Conservation (phyloP, 2,329 filamentous ascomycete species). For the Penicillium sp. region DNA sequence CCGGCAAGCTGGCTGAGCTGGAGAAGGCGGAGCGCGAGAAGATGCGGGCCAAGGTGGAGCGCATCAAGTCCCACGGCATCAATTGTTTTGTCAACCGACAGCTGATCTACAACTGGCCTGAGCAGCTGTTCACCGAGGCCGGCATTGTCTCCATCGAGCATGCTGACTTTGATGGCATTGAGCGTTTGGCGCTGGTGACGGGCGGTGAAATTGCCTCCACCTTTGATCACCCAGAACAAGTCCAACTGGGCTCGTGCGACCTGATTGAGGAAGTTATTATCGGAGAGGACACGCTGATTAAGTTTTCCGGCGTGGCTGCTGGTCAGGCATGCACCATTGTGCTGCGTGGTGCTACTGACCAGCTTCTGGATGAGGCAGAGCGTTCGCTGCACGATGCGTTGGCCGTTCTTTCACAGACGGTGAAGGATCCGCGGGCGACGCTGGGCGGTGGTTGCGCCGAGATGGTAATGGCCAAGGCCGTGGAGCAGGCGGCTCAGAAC, state of each 20-base stretch:
- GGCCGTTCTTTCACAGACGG: slow-evolving; percentile 92
- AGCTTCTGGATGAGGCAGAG: slow-evolving; percentile 94
- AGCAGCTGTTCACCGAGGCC: slow-evolving; percentile 95
- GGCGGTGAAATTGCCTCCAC: slow-evolving; percentile 96
- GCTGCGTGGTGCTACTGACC: slow-evolving; percentile 89
- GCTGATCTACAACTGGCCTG: slow-evolving; percentile 99
- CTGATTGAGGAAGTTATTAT: slow-evolving; percentile 97
- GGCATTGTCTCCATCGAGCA: slow-evolving; percentile 99
- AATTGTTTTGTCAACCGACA: slow-evolving; percentile 99
- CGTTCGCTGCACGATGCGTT: slow-evolving; percentile 92
- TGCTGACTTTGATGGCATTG: slow-evolving; percentile 96
- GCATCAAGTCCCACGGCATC: slow-evolving; percentile 97
- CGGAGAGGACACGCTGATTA: slow-evolving; percentile 93
- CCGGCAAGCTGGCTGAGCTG: slow-evolving; percentile 93
- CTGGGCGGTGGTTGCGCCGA: slow-evolving; percentile 93
- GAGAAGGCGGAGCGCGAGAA: slow-evolving; percentile 98
- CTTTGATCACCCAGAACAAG: slow-evolving; percentile 95
- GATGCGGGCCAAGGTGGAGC: slow-evolving; percentile 99
- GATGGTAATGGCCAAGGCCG: slow-evolving; percentile 98
- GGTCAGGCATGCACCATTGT: slow-evolving; percentile 96
- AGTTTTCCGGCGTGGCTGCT: slow-evolving; percentile 91
- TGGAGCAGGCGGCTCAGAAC: slow-evolving; percentile 86
- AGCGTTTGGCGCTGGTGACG: slow-evolving; percentile 88
- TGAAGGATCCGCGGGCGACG: slow-evolving; percentile 88
- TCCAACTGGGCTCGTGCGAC: slow-evolving; percentile 93